These are phyloP conservation scores for Colletotrichum horii DNA, from an alignment of 2,329 filamentous ascomycete species.

Conservation along the genomic window DNA sequence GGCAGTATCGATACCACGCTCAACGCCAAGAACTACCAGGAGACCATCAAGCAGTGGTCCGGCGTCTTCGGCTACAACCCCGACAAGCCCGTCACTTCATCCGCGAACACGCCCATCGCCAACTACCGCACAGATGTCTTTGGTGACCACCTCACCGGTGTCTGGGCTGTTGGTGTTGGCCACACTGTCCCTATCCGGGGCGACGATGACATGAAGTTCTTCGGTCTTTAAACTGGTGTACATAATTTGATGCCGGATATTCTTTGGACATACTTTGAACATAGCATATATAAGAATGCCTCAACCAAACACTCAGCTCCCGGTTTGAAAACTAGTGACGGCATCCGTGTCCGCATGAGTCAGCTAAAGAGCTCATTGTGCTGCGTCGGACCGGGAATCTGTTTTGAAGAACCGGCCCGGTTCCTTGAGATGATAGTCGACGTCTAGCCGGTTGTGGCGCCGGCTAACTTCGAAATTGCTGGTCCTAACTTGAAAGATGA, in stretches of 20 bases:
- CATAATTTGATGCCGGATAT: neutral
- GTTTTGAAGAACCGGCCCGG: neutral
- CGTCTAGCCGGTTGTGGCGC: neutral
- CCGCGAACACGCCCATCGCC: slow-evolving; percentile 37
- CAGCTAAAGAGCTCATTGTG: neutral
- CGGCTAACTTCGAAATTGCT: neutral
- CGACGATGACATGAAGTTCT: slow-evolving; percentile 19
- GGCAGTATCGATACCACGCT: slow-evolving; percentile 56
- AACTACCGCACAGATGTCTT: slow-evolving; percentile 45
- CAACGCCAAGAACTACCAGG: slow-evolving; percentile 58
- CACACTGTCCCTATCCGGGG: slow-evolving; percentile 20
- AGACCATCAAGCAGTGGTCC: slow-evolving; percentile 63
- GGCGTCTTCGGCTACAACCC: slow-evolving; percentile 49
- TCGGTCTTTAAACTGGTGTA: neutral
- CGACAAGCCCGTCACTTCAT: slow-evolving; percentile 32
- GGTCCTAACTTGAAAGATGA: neutral
- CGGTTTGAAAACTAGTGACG: neutral
- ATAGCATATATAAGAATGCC: neutral
- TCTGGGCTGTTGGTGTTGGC: slow-evolving; percentile 32
- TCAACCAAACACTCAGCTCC: neutral
- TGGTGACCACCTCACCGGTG: slow-evolving; percentile 33
- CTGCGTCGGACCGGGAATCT: neutral
- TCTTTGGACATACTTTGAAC: neutral
- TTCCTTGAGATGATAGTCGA: neutral
- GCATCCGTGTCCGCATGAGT: neutral